Evolutionary conservation across 345 rosid species (phyloP), one percentile per base, ranked within the genome.

Genomic region (Populus davidiana): DNA sequence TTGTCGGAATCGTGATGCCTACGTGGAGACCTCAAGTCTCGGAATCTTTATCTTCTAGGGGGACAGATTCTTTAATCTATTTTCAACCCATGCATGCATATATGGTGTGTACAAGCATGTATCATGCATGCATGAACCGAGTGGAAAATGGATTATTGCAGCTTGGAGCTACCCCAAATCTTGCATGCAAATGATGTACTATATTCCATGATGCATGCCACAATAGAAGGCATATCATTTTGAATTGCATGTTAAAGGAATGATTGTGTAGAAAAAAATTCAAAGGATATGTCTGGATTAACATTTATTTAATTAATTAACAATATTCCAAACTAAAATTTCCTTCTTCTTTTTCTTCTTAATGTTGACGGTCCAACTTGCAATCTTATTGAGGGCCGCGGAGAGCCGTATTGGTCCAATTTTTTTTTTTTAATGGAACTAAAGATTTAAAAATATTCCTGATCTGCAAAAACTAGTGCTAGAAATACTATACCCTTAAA

Each of bases 11-110:
- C 39, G 43, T 47, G 41, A 23, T 16, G 27, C 23, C 27, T 67
- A 4, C n/a, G 36, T 20, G 5, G 16, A 29, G 17, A 44, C 59
- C 59, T 18, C 23, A 52, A 52, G 23, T 6, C 21, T 3, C 49
- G 2, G 62, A 56, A 36, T 77, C 41, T 77, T 62, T 54, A 61
- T 44, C 16, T 68, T 77, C 23, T 11, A 36, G 77, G 78, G 78
- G 75, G 69, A 39, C 81, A 74, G 20, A 25, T 70, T 75, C 73
- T 47, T 80, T 52, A 20, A 18, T 52, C 21, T 73, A 70, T 73
- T 54, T 61, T 78, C 33, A 70, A 70, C 71, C 75, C n/a, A 71
- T 72, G 64, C 65, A 49, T 31, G 62, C 61, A 31, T 27, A 27
- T 27, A 27, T 7, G n/a, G 59, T 17, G 6, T 50, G 56, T 33